Conservation (phyloP, 192 early-diverging fungal species). For the Podila horticola region DNA sequence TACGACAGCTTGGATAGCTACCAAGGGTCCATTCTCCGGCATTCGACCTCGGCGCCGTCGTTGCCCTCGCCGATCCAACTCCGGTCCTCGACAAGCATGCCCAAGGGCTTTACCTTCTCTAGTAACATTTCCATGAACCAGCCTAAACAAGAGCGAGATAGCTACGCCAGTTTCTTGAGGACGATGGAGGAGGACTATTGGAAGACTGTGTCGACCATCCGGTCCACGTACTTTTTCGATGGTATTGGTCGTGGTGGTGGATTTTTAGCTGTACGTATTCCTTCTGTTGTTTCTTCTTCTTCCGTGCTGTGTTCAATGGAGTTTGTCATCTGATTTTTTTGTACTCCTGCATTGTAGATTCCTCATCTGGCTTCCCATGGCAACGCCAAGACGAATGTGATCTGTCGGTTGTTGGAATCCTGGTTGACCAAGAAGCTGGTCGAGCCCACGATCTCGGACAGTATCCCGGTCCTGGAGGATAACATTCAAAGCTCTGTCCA, state of each 20-base stretch:
- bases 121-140: constrained; percentile 7
- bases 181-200: constrained; percentile 39
- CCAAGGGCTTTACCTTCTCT: constrained; percentile 18
- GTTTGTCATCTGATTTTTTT: neutral
- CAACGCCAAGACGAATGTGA: constrained; percentile 46
- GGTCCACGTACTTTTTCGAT: constrained; percentile 47
- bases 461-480: constrained; percentile 50
- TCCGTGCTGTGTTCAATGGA: neutral
- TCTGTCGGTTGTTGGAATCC: constrained; percentile 42
- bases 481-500: constrained; percentile 47
- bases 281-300: neutral
- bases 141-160: constrained; percentile 27
- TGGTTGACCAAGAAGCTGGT: constrained; percentile 53
- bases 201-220: constrained; percentile 49
- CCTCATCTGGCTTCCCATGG: constrained; percentile 54
- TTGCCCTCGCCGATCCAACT: neutral
- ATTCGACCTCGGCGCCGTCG: constrained; percentile 21
- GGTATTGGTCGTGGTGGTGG: constrained; percentile 49
- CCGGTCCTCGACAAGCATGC: constrained; percentile 7
- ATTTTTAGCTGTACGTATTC: constrained; percentile 33
- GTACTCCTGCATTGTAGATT: constrained; percentile 14
- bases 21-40: constrained; percentile 7
- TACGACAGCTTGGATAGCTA: neutral
- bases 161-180: constrained; percentile 11
- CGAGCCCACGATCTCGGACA: constrained; percentile 51